Conservation (phyloP, 2,329 filamentous ascomycete species). For the Penicillium sp. region DNA sequence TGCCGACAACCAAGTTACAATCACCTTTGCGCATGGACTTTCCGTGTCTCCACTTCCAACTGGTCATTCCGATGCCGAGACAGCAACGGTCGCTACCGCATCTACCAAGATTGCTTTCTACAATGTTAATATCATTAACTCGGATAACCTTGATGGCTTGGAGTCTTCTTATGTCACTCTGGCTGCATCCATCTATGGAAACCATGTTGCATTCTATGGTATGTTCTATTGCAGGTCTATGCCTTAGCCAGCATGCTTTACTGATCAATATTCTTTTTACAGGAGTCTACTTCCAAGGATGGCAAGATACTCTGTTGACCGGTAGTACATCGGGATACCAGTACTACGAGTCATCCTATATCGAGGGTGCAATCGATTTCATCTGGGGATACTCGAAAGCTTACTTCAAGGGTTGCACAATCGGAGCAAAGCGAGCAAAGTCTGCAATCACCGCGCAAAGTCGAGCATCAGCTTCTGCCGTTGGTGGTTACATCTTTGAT, state of each 20-base stretch:
- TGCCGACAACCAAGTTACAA: slow-evolving; percentile 14
- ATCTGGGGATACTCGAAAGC: slow-evolving; percentile 40
- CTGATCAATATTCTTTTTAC: neutral
- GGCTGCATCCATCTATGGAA: slow-evolving; percentile 13
- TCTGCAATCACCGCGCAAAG: slow-evolving; percentile 26
- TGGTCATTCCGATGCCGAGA: slow-evolving; percentile 27
- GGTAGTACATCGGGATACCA: slow-evolving; percentile 46
- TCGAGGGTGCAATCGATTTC: slow-evolving; percentile 54
- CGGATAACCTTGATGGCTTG: slow-evolving; percentile 30
- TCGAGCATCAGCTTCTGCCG: slow-evolving; percentile 17
- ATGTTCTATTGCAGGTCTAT: slow-evolving; percentile 34
- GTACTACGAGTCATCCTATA: slow-evolving; percentile 48
- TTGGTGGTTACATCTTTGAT: slow-evolving; percentile 27
- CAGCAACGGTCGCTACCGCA: slow-evolving; percentile 22
- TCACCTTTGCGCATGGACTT: slow-evolving; percentile 25
- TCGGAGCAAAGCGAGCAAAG: slow-evolving; percentile 26
- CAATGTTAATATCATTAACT: slow-evolving; percentile 20
- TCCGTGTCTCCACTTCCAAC: slow-evolving; percentile 24
- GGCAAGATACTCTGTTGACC: slow-evolving; percentile 54
- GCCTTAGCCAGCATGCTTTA: neutral
- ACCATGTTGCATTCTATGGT: slow-evolving; percentile 48
- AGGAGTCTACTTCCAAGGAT: slow-evolving; percentile 35
- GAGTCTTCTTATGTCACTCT: slow-evolving; percentile 21
- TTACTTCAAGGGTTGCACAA: slow-evolving; percentile 33
- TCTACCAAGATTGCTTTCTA: slow-evolving; percentile 23